Conservation (phyloP, 1,284 basidiomycete species). For the Sanghuangporus baumii region DNA sequence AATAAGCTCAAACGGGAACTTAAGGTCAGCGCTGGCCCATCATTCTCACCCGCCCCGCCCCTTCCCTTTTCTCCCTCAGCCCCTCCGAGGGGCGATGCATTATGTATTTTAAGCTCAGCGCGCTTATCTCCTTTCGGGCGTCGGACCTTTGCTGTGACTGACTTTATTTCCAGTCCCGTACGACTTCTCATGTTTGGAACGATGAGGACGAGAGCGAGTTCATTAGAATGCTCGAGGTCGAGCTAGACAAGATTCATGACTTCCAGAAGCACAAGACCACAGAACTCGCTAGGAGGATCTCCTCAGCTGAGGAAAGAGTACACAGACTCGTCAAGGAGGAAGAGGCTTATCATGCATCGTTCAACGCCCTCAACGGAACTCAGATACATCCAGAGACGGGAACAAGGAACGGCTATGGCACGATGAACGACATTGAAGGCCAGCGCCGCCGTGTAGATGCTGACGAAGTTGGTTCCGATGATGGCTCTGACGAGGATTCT, state of each 20-base stretch:
- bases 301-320: constrained; percentile 76
- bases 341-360: constrained; percentile 29
- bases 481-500: constrained; percentile 23
- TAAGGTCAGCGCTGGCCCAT: constrained; percentile 47
- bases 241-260: constrained; percentile 93
- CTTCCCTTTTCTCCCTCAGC: neutral
- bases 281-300: constrained; percentile 78
- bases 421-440: constrained; percentile 45
- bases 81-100: neutral
- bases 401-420: neutral
- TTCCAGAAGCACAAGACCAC: constrained; percentile 93
- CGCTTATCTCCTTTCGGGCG: neutral
- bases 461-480: constrained; percentile 68
- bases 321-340: constrained; percentile 69
- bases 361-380: constrained; percentile 22
- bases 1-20: constrained; percentile 85
- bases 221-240: constrained; percentile 71
- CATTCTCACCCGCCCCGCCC: neutral
- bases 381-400: neutral
- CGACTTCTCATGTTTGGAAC: constrained; percentile 60
- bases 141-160: constrained; percentile 5
- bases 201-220: constrained; percentile 80
- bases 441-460: constrained; percentile 51
- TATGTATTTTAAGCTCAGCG: neutral
- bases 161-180: constrained; percentile 42